A percentile compares a stretch with the other conserved stretches of the same genome.
Conservation (phyloP, 148 eudicot species). For the Amaranthus hypochondriacus region DNA sequence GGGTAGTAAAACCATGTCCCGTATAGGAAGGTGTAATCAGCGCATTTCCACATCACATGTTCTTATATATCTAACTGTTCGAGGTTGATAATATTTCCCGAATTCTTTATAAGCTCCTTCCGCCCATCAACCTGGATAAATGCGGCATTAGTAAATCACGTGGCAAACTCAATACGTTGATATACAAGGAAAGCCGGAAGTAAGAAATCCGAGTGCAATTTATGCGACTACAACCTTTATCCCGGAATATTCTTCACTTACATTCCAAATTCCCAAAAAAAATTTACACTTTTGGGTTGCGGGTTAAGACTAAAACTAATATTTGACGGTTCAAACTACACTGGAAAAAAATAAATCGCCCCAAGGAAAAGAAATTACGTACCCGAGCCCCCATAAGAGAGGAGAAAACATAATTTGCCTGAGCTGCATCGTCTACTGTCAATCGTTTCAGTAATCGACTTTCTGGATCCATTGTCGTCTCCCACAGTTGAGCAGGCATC, state of each 20-base stretch:
- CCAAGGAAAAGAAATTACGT: constrained; percentile 17
- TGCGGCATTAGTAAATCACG: not conserved
- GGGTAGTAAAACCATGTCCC: not conserved
- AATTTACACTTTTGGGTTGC: too few species aligned
- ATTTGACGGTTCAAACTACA: not conserved
- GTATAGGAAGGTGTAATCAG: not conserved
- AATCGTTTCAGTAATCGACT: constrained; percentile 73
- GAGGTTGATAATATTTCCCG: constrained; percentile 56
- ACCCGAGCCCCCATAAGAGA: constrained; percentile 96
- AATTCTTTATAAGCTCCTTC: constrained; percentile 60
- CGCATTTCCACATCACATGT: not conserved
- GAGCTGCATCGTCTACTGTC: constrained; percentile 84
- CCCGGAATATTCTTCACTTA: not conserved
- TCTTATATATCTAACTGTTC: constrained; percentile 68
- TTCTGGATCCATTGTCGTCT: constrained; percentile 86
- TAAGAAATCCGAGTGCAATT: not conserved
- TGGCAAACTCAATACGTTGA: not conserved
- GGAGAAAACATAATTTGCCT: constrained; percentile 83
- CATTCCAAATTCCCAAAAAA: too few species aligned
- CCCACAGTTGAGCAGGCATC: constrained; percentile 98
- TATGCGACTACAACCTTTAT: not conserved
- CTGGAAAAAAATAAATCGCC: too few species aligned
- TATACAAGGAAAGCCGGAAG: not conserved
- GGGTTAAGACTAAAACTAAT: too few species aligned
- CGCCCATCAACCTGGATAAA: constrained; percentile 68